Base-by-base conservation (phyloP, 2,329 filamentous ascomycete genomes). In the Curvularia spicifera region DNA sequence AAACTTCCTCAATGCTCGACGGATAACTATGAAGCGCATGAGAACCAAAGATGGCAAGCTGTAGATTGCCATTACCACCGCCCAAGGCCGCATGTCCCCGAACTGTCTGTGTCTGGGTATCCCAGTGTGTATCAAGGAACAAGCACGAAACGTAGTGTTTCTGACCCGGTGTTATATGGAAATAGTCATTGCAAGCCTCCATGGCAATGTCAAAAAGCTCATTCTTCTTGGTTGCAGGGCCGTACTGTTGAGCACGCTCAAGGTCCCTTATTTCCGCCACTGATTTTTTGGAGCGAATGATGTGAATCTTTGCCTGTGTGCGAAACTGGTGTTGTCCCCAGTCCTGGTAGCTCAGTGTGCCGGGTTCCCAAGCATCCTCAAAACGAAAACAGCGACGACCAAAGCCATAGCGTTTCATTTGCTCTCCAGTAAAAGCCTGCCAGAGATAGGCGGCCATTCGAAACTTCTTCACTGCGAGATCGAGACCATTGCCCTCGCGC, bases 341-440 rank as follows among this genome's bases (percentile, higher is more conserved):
- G 73, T 98, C 95, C 39, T 89, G 87, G 66, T 85, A 84, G 59
- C 91, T 94, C 58, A 91, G 83, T 1, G 91, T 91, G 7, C 93
- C 93, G 2, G 87, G 87, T 60, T 91, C 91, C 95, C 95, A 98
- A 73, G 97, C 91, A 76, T 99, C 95, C 69, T 98, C 95, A 62
- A 96, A 93, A 43, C 93, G 85, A 76, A 97, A 98, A 52, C 87
- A 89, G 56, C 94, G 87, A 57, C 94, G 86, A 9, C 93, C 93
- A 66, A 98, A 87, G 60, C 89, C 91, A 74, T 97, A 91, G 62
- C 92, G 88, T 75, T 87, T 90, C 94, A 98, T 98, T 75, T 98
- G 93, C 76, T 99, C 95, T 6, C 91, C 92, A 0, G 94, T 98
- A 71, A 96, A 98, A 7, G 93, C 92, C 75, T 99, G 95, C 93